Evolutionary conservation across 192 early-diverging fungal genomes (phyloP), one percentile per base, ranked within the genome.

Genomic region (Powellomyces hirtus): DNA sequence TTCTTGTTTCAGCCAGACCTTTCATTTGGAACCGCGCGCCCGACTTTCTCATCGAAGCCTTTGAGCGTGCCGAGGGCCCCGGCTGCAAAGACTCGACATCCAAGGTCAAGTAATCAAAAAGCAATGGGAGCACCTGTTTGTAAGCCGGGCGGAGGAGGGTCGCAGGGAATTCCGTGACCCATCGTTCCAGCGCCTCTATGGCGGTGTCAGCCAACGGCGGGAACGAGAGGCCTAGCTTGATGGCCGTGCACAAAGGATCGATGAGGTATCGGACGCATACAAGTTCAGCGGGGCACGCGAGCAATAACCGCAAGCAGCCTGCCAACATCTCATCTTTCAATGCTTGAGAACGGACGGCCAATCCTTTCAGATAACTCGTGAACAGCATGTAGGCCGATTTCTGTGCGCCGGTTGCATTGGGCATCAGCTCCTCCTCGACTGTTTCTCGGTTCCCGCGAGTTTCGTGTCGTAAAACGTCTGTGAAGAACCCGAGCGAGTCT

Each of bases 241-340:
- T 68, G 2, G 89, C 84, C 33, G 77, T 77, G 42, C 83, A 68
- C n/a, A 93, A 71, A 16, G 91, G 88, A 18, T 71, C n/a, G 6
- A 85, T 73, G 10, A 89, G 61, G 34, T 79, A 72, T 20, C 24
- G 30, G 3, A 88, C 64, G 26, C 78, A 72, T 26, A 85, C 71
- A 11, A 93, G 78, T 7, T 85, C 86, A 3, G 67, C 31, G 1
- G 91, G 90, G 46, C 71, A 75, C 1, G 80, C 72, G 0, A 93
- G 83, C 4, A 92, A 76, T 20, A 92, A 64, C 22, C 80, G 75
- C 22, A 93, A 66, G 51, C 89, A 89, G 1, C 86, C 79, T 1
- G 82, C 86, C 8, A 92, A 75, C 10, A 93, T 75, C 42, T 93
- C 91, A 59, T 91, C 91, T 69, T 90, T 90, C 70, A 83, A 91